These are phyloP conservation scores for Astrothelium macrocarpum DNA, from an alignment of 495 filamentous ascomycete genomes.

Conservation along the genomic window DNA sequence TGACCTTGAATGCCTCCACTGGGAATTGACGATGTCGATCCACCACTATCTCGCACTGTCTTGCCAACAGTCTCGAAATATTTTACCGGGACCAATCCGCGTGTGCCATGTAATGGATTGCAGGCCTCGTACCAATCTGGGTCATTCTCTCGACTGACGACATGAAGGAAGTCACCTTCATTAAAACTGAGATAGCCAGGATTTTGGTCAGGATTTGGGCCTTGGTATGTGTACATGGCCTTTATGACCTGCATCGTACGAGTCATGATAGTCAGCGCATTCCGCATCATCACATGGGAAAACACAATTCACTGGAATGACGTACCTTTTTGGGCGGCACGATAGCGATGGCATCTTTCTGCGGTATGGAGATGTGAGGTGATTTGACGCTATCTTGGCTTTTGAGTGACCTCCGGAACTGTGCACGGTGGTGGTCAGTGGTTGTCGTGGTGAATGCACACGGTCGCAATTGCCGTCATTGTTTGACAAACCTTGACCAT, in stretches of 20 bases:
- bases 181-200: constrained; percentile 78
- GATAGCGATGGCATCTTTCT: constrained; percentile 91
- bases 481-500: not conserved
- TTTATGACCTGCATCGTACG: constrained; percentile 67
- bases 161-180: constrained; percentile 96
- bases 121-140: constrained; percentile 96
- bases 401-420: constrained; percentile 36
- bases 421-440: not conserved
- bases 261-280: constrained; percentile 4
- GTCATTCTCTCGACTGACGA: constrained; percentile 93
- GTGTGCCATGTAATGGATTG: constrained; percentile 83
- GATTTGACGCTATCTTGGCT: constrained; percentile 42
- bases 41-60: constrained; percentile 74
- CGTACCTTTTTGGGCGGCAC: constrained; percentile 92
- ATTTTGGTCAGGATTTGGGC: constrained; percentile 39
- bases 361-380: constrained; percentile 77
- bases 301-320: constrained; percentile 7
- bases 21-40: constrained; percentile 36
- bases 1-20: constrained; percentile 39
- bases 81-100: constrained; percentile 83
- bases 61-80: constrained; percentile 90
- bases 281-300: not conserved
- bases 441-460: not conserved
- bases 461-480: not conserved
- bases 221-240: constrained; percentile 85